Evolutionary conservation across 225 moss, liverwort and hornwort species (phyloP).

Genomic region (Ulota crispa): DNA sequence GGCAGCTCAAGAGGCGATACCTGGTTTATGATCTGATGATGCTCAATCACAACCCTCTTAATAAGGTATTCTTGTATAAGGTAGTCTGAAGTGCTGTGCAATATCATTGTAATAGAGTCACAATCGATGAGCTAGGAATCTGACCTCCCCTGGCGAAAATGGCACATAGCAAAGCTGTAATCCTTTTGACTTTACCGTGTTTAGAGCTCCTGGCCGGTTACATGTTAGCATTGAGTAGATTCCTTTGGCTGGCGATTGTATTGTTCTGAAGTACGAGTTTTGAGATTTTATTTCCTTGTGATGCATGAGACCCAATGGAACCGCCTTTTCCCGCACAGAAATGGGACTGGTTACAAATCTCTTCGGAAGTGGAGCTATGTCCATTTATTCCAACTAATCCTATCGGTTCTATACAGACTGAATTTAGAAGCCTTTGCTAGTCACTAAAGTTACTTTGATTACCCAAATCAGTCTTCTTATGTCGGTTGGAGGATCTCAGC

Average conservation of each 20-base stretch:
- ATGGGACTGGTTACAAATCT: not conserved
- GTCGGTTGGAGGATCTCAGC: not conserved
- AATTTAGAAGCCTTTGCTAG: not conserved
- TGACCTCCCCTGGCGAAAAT: not conserved
- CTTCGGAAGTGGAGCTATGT: not conserved
- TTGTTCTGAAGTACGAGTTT: not conserved
- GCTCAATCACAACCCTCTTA: conserved; percentile 60
- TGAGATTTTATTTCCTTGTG: not conserved
- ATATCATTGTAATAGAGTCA: not conserved
- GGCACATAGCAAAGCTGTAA: not conserved
- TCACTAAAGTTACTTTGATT: not conserved
- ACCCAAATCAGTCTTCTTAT: not conserved
- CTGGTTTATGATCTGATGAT: conserved; percentile 96
- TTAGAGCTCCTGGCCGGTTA: not conserved
- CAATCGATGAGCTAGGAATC: conserved; percentile 9
- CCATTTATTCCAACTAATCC: not conserved
- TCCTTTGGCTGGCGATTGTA: not conserved
- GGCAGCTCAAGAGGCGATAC: conserved; percentile 77
- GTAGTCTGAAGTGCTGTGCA: not conserved
- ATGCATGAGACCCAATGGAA: not conserved
- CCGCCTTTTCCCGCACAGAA: not conserved
- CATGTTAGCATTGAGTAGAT: not conserved
- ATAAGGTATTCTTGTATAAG: conserved; percentile 52
- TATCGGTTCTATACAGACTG: not conserved
- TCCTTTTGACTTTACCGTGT: not conserved